phyloP scores from a whole-genome alignment of 306 rosid species.

The Amphicarpaea edgeworthii region DNA sequence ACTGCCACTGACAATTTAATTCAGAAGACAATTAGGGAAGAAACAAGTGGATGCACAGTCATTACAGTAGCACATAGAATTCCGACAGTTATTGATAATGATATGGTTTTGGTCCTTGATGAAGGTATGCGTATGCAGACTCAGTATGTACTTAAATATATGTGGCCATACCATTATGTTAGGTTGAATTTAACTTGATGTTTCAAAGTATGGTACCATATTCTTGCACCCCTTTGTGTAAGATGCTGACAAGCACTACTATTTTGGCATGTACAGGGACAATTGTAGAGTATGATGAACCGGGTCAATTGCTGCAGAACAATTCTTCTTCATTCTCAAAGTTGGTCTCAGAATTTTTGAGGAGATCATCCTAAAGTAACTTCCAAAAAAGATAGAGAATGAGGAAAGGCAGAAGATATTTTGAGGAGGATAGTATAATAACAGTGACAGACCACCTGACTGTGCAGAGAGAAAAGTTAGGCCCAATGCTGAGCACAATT shows the following conservation, averaged over 20 bases:
- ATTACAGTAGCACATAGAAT: constrained; percentile 90
- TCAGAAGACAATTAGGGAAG: constrained; percentile 79
- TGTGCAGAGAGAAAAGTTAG: constrained; percentile 22
- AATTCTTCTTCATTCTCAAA: constrained; percentile 79
- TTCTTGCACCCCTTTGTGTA: neutral
- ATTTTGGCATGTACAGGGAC: constrained; percentile 61
- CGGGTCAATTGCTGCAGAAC: constrained; percentile 65
- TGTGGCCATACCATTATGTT: constrained; percentile 16
- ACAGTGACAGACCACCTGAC: neutral
- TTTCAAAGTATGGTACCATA: constrained; percentile 1
- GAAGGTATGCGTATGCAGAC: constrained; percentile 65
- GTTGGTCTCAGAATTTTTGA: constrained; percentile 77
- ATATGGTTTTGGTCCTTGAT: constrained; percentile 81
- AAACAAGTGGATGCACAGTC: constrained; percentile 82
- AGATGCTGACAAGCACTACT: constrained; percentile 25
- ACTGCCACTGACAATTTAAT: constrained; percentile 78
- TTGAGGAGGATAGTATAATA: constrained; percentile 17
- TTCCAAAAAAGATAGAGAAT: constrained; percentile 22
- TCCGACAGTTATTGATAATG: constrained; percentile 85
- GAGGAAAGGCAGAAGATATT: neutral
- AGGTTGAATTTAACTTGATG: neutral
- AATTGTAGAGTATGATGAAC: constrained; percentile 73
- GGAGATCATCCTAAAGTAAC: constrained; percentile 64
- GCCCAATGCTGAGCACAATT: neutral
- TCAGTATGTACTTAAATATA: constrained; percentile 1